Conservation (phyloP, 179 eudicot species). For the Carnegiea gigantea region DNA sequence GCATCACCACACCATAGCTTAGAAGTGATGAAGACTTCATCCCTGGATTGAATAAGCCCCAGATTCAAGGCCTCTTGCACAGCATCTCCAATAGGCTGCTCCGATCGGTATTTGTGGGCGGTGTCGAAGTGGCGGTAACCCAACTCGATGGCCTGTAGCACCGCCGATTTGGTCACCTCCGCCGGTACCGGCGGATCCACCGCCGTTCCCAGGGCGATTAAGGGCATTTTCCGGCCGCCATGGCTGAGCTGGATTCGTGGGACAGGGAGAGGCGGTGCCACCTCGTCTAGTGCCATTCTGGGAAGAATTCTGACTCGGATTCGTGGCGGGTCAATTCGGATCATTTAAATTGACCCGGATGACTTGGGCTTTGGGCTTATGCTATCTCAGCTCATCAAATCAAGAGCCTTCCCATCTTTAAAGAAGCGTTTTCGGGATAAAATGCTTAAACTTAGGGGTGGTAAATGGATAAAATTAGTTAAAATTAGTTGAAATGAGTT, state of each 20-base stretch:
- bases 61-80: conserved; percentile 26
- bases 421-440: too few relatives aligned
- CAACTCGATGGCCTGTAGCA: conserved; percentile 30
- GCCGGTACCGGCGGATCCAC: conserved; percentile 35
- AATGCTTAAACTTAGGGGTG: too few relatives aligned
- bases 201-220: conserved; percentile 34
- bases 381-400: background rate
- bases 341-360: background rate
- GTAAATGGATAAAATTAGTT: too few relatives aligned
- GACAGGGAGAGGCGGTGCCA: conserved; percentile 6
- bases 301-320: background rate
- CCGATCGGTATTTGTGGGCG: conserved; percentile 32
- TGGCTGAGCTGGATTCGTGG: conserved; percentile 21
- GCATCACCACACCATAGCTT: conserved; percentile 31
- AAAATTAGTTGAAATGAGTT: too few relatives aligned
- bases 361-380: background rate
- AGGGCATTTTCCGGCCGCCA: conserved; percentile 19
- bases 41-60: conserved; percentile 31
- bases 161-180: conserved; percentile 25
- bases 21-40: conserved; percentile 34
- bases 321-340: conserved; percentile 20
- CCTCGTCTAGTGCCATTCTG: conserved; percentile 14
- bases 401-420: too few relatives aligned
- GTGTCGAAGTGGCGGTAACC: conserved; percentile 38
- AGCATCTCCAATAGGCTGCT: conserved; percentile 34